phyloP scores from a whole-genome alignment of 106 monocot genomes.

The Amphibolis antarctica region DNA sequence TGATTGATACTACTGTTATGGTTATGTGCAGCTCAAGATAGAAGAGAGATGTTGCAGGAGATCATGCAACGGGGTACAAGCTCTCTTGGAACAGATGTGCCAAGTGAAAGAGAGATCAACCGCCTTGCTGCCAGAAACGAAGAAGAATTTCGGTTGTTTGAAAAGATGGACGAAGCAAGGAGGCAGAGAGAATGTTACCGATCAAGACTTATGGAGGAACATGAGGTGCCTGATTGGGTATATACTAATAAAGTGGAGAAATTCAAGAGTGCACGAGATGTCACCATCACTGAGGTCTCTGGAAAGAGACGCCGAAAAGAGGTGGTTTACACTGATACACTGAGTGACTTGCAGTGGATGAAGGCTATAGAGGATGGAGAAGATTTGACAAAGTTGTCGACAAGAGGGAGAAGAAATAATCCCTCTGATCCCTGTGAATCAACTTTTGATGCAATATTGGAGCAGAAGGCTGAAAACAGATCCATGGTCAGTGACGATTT shows the following conservation, averaged over 20 bases:
- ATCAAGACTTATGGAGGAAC: constrained; percentile 82
- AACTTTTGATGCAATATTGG: constrained; percentile 6
- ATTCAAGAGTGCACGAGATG: constrained; percentile 10
- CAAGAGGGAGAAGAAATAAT: constrained; percentile 28
- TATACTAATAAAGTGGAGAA: constrained; percentile 32
- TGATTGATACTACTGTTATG: neutral
- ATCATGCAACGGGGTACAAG: constrained; percentile 80
- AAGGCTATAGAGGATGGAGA: constrained; percentile 73
- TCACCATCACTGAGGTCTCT: constrained; percentile 9
- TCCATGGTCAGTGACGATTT: constrained; percentile 25
- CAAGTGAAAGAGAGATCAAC: constrained; percentile 94
- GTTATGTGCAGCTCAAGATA: constrained; percentile 60
- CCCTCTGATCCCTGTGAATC: constrained; percentile 18
- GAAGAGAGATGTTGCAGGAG: constrained; percentile 79
- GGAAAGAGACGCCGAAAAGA: constrained; percentile 79
- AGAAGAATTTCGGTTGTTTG: constrained; percentile 89
- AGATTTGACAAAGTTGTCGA: constrained; percentile 35
- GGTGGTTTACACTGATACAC: constrained; percentile 72
- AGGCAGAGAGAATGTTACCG: constrained; percentile 68
- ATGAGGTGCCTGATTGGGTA: constrained; percentile 93
- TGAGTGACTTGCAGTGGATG: constrained; percentile 87
- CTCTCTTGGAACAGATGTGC: constrained; percentile 81
- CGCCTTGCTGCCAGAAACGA: constrained; percentile 77
- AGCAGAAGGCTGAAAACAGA: constrained; percentile 18
- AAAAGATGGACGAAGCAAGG: constrained; percentile 95